phyloP scores from a whole-genome alignment of 2,329 filamentous ascomycete species.

The Falciphora oryzae region DNA sequence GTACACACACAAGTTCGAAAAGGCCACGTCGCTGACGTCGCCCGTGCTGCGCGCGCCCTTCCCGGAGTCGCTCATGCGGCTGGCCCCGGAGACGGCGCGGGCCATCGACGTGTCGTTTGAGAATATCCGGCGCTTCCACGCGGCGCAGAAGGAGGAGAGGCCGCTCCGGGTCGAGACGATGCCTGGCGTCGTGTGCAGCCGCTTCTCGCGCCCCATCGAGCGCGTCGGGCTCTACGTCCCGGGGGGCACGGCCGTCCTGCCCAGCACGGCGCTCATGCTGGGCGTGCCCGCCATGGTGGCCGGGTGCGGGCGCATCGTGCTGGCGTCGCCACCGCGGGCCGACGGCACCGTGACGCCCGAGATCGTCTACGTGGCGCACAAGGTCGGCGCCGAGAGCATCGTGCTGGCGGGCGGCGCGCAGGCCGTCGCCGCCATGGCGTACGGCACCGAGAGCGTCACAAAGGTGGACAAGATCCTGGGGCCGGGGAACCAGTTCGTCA shows the following conservation, averaged over 20 bases:
- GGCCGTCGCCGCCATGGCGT: conserved; percentile 93
- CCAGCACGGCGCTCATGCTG: conserved; percentile 95
- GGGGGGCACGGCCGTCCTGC: conserved; percentile 93
- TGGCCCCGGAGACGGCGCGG: conserved; percentile 74
- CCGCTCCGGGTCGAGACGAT: conserved; percentile 88
- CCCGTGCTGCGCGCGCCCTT: conserved; percentile 90
- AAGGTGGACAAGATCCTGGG: conserved; percentile 99
- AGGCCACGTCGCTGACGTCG: conserved; percentile 82
- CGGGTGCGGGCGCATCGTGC: conserved; percentile 88
- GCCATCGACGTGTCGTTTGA: conserved; percentile 94
- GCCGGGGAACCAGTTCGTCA: conserved; percentile 97
- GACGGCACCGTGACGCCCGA: conserved; percentile 92
- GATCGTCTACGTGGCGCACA: conserved; percentile 96
- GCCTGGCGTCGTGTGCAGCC: conserved; percentile 92
- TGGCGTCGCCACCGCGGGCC: conserved; percentile 83
- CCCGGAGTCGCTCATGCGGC: conserved; percentile 75
- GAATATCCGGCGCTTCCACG: conserved; percentile 92
- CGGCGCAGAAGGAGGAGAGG: conserved; percentile 80
- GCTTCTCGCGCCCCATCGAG: conserved; percentile 89
- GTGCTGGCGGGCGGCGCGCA: conserved; percentile 94
- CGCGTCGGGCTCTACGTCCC: conserved; percentile 95
- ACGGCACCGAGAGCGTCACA: conserved; percentile 86
- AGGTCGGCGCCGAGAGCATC: conserved; percentile 91
- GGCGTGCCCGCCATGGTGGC: conserved; percentile 97
- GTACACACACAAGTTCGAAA: conserved; percentile 98